Evolutionary conservation across 106 monocot species (phyloP).

Genomic region (Alisma plantagoaquatica): DNA sequence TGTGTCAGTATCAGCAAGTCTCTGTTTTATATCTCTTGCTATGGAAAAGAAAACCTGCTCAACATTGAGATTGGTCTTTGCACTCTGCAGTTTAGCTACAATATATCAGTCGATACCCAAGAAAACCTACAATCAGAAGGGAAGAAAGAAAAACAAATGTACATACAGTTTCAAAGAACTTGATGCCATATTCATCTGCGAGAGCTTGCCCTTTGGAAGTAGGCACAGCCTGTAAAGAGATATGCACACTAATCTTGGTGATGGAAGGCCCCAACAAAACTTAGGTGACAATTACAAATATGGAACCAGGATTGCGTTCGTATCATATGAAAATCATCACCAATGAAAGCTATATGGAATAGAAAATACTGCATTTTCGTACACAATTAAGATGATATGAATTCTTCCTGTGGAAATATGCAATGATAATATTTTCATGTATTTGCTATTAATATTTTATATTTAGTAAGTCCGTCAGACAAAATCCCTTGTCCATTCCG

Average conservation of each 20-base stretch:
- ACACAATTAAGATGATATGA: too few relatives aligned
- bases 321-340: too few relatives aligned
- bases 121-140: neutral
- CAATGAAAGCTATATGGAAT: too few relatives aligned
- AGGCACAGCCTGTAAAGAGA: constrained; percentile 33
- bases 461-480: too few relatives aligned
- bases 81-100: constrained; percentile 4
- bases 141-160: neutral
- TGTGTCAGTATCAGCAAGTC: constrained; percentile 13
- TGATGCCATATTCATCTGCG: constrained; percentile 66
- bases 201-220: constrained; percentile 45
- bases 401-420: too few relatives aligned
- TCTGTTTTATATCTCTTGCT: constrained; percentile 21
- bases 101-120: neutral
- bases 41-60: constrained; percentile 25
- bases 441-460: too few relatives aligned
- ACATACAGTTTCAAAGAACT: constrained; percentile 61
- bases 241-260: too few relatives aligned
- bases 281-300: too few relatives aligned
- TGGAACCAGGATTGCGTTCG: too few relatives aligned
- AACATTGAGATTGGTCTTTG: constrained; percentile 21
- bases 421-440: too few relatives aligned
- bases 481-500: too few relatives aligned
- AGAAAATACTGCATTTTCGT: too few relatives aligned
- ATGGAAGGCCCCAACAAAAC: neutral